A percentile compares a stretch with the other conserved stretches of the same genome.
Evolutionary conservation across 805 yeast genomes (phyloP).

Genomic region (Nakazawaea molendinolei): DNA sequence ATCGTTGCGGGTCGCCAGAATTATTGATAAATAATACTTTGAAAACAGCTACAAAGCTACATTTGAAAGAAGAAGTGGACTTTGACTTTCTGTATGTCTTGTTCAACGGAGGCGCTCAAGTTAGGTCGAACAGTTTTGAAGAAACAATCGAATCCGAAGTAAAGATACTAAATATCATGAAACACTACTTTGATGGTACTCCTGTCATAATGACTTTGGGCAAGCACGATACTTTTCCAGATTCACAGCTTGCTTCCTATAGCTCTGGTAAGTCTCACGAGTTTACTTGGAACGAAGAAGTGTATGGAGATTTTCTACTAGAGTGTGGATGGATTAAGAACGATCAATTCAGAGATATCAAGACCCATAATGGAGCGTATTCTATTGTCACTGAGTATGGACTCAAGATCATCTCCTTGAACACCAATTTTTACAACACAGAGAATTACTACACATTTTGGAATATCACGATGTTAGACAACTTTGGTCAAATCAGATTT

Average conservation of each 20-base stretch:
- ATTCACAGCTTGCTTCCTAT: slow-evolving; percentile 32
- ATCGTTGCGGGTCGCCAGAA: slow-evolving; percentile 34
- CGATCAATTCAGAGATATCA: slow-evolving; percentile 6
- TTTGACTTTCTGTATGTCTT: slow-evolving; percentile 27
- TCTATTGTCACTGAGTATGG: slow-evolving; percentile 30
- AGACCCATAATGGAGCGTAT: slow-evolving; percentile 32
- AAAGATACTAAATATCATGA: slow-evolving; percentile 26
- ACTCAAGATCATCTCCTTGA: slow-evolving; percentile 31
- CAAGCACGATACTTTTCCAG: slow-evolving; percentile 38
- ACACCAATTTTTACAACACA: slow-evolving; percentile 30
- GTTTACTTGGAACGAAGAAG: slow-evolving; percentile 11
- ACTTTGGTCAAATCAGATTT: slow-evolving; percentile 56
- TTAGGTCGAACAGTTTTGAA: slow-evolving; percentile 14
- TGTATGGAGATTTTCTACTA: slow-evolving; percentile 4
- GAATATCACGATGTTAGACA: slow-evolving; percentile 21
- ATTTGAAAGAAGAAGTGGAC: slow-evolving; percentile 1
- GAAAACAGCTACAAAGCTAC: slow-evolving; percentile 16
- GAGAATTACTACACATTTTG: slow-evolving; percentile 30
- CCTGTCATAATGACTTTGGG: slow-evolving; percentile 34
- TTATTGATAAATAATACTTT: slow-evolving; percentile 32
- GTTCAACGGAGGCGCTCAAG: slow-evolving; percentile 39
- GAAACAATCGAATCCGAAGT: slow-evolving; percentile 30
- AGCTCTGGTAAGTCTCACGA: slow-evolving; percentile 1
- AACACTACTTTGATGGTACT: slow-evolving; percentile 25
- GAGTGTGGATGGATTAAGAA: slow-evolving; percentile 9